These are phyloP conservation scores for Arthroderma sp. DNA, from an alignment of 2,329 filamentous ascomycete genomes.

Conservation along the genomic window DNA sequence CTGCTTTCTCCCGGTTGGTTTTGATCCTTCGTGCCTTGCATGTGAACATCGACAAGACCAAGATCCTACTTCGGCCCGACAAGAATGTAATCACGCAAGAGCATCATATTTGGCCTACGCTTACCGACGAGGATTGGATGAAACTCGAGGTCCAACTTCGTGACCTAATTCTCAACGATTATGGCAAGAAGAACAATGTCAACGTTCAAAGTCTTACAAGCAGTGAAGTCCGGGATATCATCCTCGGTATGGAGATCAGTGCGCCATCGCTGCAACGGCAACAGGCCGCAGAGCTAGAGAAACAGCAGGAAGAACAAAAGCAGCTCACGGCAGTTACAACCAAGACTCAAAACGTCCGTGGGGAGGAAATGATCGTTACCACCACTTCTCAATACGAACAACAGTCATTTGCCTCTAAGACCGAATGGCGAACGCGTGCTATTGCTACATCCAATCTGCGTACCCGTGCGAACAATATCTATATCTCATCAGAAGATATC, in stretches of 20 bases:
- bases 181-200: slow-evolving; percentile 99
- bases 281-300: slow-evolving; percentile 96
- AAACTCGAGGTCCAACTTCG: slow-evolving; percentile 96
- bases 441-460: slow-evolving; percentile 93
- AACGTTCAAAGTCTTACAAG: slow-evolving; percentile 94
- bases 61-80: slow-evolving; percentile 84
- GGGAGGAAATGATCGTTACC: slow-evolving; percentile 95
- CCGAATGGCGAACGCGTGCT: slow-evolving; percentile 91
- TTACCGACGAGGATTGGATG: slow-evolving; percentile 96
- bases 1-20: slow-evolving; percentile 88
- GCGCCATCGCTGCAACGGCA: slow-evolving; percentile 96
- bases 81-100: slow-evolving; percentile 98
- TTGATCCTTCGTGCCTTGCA: slow-evolving; percentile 88
- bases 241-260: slow-evolving; percentile 98
- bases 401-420: slow-evolving; percentile 95
- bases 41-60: slow-evolving; percentile 97
- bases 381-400: slow-evolving; percentile 98
- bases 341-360: slow-evolving; percentile 92
- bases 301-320: slow-evolving; percentile 93
- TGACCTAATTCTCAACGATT: slow-evolving; percentile 93
- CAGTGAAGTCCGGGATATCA: slow-evolving; percentile 95
- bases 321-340: slow-evolving; percentile 95
- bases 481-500: slow-evolving; percentile 91
- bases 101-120: slow-evolving; percentile 94
- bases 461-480: slow-evolving; percentile 93